Conservation (phyloP, 2,329 filamentous ascomycete genomes). For the Fusarium sp. region DNA sequence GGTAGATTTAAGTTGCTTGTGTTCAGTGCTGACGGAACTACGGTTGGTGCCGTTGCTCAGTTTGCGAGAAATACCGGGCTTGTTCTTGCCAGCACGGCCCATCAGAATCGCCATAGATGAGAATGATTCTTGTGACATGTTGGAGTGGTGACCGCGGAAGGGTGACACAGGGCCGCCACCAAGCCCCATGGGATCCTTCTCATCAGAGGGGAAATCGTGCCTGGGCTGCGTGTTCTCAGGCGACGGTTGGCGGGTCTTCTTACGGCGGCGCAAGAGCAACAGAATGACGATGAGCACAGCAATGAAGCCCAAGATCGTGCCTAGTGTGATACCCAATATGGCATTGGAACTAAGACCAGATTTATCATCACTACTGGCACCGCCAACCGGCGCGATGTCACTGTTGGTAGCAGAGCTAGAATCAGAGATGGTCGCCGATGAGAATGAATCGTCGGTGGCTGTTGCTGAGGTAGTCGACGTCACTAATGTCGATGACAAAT, state of each 20-base stretch:
- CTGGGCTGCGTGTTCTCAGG: conserved; percentile 57
- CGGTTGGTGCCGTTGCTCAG: conserved; percentile 64
- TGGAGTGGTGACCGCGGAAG: conserved; percentile 62
- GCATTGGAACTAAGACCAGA: conserved; percentile 56
- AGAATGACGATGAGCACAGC: conserved; percentile 77
- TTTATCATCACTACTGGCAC: conserved; percentile 40
- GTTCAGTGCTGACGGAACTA: conserved; percentile 63
- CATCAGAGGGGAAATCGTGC: conserved; percentile 58
- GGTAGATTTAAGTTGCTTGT: conserved; percentile 69
- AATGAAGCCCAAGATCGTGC: conserved; percentile 80
- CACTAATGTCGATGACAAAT: conserved; percentile 37
- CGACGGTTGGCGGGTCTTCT: conserved; percentile 52
- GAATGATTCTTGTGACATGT: conserved; percentile 66
- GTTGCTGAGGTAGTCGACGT: conserved; percentile 38
- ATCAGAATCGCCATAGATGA: conserved; percentile 73
- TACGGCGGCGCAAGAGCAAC: conserved; percentile 62
- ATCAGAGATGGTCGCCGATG: conserved; percentile 40
- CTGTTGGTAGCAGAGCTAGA: conserved; percentile 40
- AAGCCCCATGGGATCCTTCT: conserved; percentile 66
- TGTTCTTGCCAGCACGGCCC: conserved; percentile 65
- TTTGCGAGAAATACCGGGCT: conserved; percentile 58
- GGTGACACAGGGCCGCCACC: conserved; percentile 54
- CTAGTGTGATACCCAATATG: conserved; percentile 84
- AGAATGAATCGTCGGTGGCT: conserved; percentile 30
- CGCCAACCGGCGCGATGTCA: conserved; percentile 40